Evolutionary conservation across 768 basidiomycete species (phyloP).

Genomic region (Pisolithus marmoratus): DNA sequence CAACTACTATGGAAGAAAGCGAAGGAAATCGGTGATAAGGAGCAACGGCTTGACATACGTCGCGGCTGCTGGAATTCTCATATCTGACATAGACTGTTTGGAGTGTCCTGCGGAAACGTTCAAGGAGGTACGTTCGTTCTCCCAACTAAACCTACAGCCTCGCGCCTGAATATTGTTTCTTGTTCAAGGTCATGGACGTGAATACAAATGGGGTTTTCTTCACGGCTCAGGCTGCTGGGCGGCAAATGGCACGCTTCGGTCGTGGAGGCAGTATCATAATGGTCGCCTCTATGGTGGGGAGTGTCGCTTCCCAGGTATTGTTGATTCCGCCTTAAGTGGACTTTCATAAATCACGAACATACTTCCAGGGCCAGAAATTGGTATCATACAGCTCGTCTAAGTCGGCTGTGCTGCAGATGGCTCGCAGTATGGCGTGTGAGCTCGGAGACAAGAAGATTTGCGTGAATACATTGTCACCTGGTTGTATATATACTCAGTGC

Average conservation of each 20-base stretch:
- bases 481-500: slow-evolving; percentile 67
- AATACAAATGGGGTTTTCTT: slow-evolving; percentile 60
- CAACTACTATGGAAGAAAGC: slow-evolving; percentile 48
- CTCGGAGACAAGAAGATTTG: slow-evolving; percentile 60
- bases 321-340: no score
- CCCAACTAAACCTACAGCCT: not conserved
- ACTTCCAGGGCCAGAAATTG: slow-evolving; percentile 63
- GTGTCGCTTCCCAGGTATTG: slow-evolving; percentile 63
- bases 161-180: not conserved
- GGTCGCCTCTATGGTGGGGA: slow-evolving; percentile 57
- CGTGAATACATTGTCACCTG: slow-evolving; percentile 73
- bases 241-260: slow-evolving; percentile 48
- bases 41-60: slow-evolving; percentile 67
- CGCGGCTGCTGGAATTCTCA: slow-evolving; percentile 73
- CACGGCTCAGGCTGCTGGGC: slow-evolving; percentile 56
- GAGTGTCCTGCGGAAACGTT: slow-evolving; percentile 63
- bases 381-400: slow-evolving; percentile 78
- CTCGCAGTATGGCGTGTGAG: slow-evolving; percentile 77
- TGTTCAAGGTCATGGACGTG: slow-evolving; percentile 51
- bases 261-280: slow-evolving; percentile 51
- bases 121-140: slow-evolving; percentile 40
- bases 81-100: slow-evolving; percentile 53
- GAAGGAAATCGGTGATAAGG: slow-evolving; percentile 57
- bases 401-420: slow-evolving; percentile 75
- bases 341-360: not conserved